Evolutionary conservation across 2,329 filamentous ascomycete species (phyloP).

Genomic region (Colletotrichum orchidophilum): DNA sequence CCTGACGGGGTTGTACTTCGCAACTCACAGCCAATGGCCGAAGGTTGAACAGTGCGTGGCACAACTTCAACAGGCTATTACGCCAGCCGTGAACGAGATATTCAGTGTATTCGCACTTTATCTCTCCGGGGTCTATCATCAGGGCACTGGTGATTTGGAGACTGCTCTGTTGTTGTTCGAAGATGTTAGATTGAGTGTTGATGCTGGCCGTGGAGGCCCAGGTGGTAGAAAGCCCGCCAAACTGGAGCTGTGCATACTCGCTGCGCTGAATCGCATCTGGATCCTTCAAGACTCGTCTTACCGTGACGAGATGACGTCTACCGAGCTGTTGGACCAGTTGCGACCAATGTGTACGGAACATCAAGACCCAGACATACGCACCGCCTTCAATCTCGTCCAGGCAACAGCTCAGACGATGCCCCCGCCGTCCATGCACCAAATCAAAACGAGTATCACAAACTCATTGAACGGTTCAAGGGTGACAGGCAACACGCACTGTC

Average conservation of each 20-base stretch:
- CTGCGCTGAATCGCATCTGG: slow-evolving; percentile 74
- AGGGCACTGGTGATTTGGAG: slow-evolving; percentile 79
- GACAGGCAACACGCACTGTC: slow-evolving; percentile 79
- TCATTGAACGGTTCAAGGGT: slow-evolving; percentile 76
- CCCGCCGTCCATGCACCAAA: slow-evolving; percentile 74
- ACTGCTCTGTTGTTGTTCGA: slow-evolving; percentile 74
- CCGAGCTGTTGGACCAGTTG: slow-evolving; percentile 71
- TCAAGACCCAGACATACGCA: slow-evolving; percentile 77
- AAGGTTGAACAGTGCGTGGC: slow-evolving; percentile 67
- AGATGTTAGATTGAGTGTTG: slow-evolving; percentile 66
- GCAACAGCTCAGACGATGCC: slow-evolving; percentile 72
- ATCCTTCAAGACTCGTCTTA: slow-evolving; percentile 73
- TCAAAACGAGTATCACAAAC: slow-evolving; percentile 80
- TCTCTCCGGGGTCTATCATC: slow-evolving; percentile 77
- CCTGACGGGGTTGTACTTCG: slow-evolving; percentile 75
- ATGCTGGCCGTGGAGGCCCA: slow-evolving; percentile 48
- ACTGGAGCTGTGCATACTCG: slow-evolving; percentile 72
- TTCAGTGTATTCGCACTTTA: slow-evolving; percentile 72
- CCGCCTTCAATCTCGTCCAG: slow-evolving; percentile 80
- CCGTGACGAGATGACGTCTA: slow-evolving; percentile 66
- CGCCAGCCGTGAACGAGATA: slow-evolving; percentile 31
- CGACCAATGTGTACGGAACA: slow-evolving; percentile 75
- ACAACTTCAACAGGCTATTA: slow-evolving; percentile 53
- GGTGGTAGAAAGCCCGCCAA: slow-evolving; percentile 59
- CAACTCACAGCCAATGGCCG: slow-evolving; percentile 76